Evolutionary conservation across 2,329 filamentous ascomycete species (phyloP), one percentile per base, ranked within the genome.

Genomic region (Fusarium udum): DNA sequence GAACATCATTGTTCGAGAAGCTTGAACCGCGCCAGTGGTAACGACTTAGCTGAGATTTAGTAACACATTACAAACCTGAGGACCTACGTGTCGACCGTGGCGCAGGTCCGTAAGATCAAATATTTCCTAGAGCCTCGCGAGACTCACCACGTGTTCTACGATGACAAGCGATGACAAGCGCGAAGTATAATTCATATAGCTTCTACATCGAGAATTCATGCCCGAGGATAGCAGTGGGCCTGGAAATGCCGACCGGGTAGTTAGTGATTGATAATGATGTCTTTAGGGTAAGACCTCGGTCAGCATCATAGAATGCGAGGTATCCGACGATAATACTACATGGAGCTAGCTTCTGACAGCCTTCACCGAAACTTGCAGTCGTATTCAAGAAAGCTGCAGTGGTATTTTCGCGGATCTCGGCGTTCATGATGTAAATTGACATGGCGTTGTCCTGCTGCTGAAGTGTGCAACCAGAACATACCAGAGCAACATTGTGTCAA

Each of bases 241-340:
- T 34, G 9, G 13, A 34, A 13, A 14, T 58, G 31, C 31, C 13
- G 16, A 26, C n/a, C 10, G 20, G 22, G 16, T 26, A 28, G 11
- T 22, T 39, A 18, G 11, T 22, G 32, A 20, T 43, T 18, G 9
- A 51, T 31, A 6, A n/a, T 48, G 18, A 16, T 32, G 13, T 28
- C 24, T 67, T 15, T 53, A 67, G 65, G 63, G 63, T 67, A 67
- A 32, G 22, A 9, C 5, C 24, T 66, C 14, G 61, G 42, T 36
- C 22, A 51, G 15, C 34, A 58, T 36, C 18, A n/a, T 28, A 14
- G 22, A 60, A 24, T 20, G 24, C n/a, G 32, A 52, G 34, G 8
- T 31, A 22, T 37, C 34, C 26, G 28, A 53, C 22, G 26, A 55
- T 7, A 31, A n/a, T 40, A 36, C 48, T n/a, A 18, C 11, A 28